Conservation (phyloP, 495 filamentous ascomycete genomes). For the Polyplosphaeria fusca region DNA sequence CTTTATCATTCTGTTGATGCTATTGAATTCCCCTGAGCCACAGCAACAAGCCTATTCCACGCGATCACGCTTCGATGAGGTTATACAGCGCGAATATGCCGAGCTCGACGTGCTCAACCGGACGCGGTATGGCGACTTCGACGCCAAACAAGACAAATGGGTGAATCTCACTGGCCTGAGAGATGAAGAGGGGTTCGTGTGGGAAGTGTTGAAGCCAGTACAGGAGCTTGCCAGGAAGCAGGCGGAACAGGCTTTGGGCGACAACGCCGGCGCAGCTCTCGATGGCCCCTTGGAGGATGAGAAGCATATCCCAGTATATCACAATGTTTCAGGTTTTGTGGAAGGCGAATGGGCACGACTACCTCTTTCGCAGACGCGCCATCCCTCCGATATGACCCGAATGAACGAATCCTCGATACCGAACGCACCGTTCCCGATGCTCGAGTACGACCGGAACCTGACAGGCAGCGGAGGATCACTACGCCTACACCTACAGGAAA, state of each 20-base stretch:
- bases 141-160: slow-evolving; percentile 55
- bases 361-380: slow-evolving; percentile 43
- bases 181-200: slow-evolving; percentile 68
- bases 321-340: slow-evolving; percentile 76
- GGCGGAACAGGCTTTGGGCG: slow-evolving; percentile 45
- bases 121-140: slow-evolving; percentile 72
- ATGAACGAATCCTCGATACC: slow-evolving; percentile 26
- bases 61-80: slow-evolving; percentile 29
- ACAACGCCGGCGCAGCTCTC: slow-evolving; percentile 25
- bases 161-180: slow-evolving; percentile 76
- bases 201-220: slow-evolving; percentile 59
- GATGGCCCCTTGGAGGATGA: slow-evolving; percentile 35
- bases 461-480: slow-evolving; percentile 26
- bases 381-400: slow-evolving; percentile 38
- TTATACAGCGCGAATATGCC: slow-evolving; percentile 48
- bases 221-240: slow-evolving; percentile 55
- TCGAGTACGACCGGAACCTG: slow-evolving; percentile 37
- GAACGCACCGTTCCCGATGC: slow-evolving; percentile 22
- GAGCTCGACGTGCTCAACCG: slow-evolving; percentile 65
- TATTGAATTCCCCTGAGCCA: slow-evolving; percentile 39
- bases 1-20: slow-evolving; percentile 41
- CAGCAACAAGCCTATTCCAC: slow-evolving; percentile 44
- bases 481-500: slow-evolving; percentile 28
- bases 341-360: slow-evolving; percentile 71
- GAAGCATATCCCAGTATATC: slow-evolving; percentile 56